Percentiles rank a stretch among this genome's conserved stretches.
phyloP scores from a whole-genome alignment of 352 stramenopile genomes.

The Phytophthora rubi region DNA sequence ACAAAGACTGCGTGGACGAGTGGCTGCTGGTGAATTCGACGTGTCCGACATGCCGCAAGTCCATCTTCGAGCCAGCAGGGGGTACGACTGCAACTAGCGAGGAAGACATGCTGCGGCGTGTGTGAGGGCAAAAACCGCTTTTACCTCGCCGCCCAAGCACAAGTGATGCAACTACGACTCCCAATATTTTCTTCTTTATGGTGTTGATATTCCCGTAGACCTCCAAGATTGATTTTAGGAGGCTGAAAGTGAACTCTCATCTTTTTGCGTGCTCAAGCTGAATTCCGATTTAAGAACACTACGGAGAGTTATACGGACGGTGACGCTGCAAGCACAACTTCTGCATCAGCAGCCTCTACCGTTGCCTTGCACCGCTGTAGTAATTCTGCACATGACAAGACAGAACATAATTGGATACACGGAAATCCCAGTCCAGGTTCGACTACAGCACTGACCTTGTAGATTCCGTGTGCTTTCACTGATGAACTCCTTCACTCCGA shows the following conservation, averaged over 20 bases:
- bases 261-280: slow-evolving; percentile 6
- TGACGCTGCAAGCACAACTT: slow-evolving; percentile 25
- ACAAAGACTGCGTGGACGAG: slow-evolving; percentile 91
- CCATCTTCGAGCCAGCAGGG: slow-evolving; percentile 59
- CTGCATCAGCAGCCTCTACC: slow-evolving; percentile 15
- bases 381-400: slow-evolving; percentile 23
- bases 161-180: slow-evolving; percentile 21
- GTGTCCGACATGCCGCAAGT: slow-evolving; percentile 88
- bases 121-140: slow-evolving; percentile 30
- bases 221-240: slow-evolving; percentile 13
- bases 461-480: slow-evolving; percentile 30
- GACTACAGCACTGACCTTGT: slow-evolving; percentile 21
- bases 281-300: background rate
- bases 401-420: background rate
- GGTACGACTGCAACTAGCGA: slow-evolving; percentile 45
- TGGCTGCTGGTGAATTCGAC: slow-evolving; percentile 90
- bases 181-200: slow-evolving; percentile 24
- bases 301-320: slow-evolving; percentile 6
- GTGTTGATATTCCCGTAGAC: slow-evolving; percentile 34
- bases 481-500: slow-evolving; percentile 30
- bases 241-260: slow-evolving; percentile 8
- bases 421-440: no score
- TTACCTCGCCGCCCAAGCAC: slow-evolving; percentile 7
- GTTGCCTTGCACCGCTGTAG: slow-evolving; percentile 32
- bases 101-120: slow-evolving; percentile 69